These are phyloP conservation scores for Piromyces sp. DNA, from an alignment of 192 early-diverging fungal genomes.

Conservation along the genomic window DNA sequence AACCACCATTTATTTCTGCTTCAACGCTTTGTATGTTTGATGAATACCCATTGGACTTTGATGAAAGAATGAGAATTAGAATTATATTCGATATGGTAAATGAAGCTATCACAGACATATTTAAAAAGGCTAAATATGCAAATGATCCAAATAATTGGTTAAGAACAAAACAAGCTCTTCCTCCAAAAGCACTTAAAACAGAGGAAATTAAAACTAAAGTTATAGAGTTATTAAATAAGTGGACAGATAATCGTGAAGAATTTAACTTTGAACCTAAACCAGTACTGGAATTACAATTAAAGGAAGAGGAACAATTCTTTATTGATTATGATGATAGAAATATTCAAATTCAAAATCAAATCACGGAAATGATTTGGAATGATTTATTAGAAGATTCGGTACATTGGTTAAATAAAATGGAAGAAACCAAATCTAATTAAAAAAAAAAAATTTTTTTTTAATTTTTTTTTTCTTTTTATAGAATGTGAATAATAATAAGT, in stretches of 20 bases:
- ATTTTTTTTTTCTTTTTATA: no score
- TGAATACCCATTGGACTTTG: neutral
- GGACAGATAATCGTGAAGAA: neutral
- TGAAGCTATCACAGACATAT: neutral
- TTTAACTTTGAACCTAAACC: neutral
- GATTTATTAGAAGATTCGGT: neutral
- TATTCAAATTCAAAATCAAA: neutral
- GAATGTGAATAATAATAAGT: no score
- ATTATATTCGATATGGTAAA: neutral
- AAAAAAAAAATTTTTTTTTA: no score
- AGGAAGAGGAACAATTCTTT: neutral
- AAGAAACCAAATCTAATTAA: neutral
- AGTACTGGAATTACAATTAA: neutral
- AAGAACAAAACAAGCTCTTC: neutral
- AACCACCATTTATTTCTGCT: neutral
- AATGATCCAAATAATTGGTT: neutral
- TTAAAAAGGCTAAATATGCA: neutral
- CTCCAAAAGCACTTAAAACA: neutral
- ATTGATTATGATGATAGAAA: neutral
- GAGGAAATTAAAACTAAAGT: neutral
- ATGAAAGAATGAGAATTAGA: neutral
- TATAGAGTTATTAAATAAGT: neutral
- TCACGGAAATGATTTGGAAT: neutral
- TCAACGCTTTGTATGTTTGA: neutral
- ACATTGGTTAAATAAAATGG: neutral